Conservation (phyloP, 257 asterid genomes). For the Henckelia pumila region DNA sequence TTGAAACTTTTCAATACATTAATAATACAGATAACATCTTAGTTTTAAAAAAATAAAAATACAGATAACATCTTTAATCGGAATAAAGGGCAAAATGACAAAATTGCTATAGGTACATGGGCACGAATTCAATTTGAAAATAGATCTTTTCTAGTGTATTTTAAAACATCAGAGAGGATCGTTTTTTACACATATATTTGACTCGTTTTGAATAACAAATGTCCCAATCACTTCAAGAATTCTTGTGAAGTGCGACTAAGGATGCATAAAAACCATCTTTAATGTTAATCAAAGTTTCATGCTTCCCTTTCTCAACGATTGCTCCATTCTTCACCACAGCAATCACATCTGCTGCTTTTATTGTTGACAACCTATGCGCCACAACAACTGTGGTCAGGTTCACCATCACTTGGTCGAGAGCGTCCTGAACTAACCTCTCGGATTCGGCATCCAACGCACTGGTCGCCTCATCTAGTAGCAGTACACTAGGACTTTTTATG, state of each 20-base stretch:
- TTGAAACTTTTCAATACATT: too few species aligned
- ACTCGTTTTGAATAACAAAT: too few species aligned
- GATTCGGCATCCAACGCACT: constrained; percentile 70
- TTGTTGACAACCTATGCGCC: constrained; percentile 71
- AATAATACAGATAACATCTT: too few species aligned
- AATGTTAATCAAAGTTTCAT: constrained; percentile 40
- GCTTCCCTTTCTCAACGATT: constrained; percentile 65
- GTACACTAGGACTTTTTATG: constrained; percentile 50
- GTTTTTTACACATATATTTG: too few species aligned
- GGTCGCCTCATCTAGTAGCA: constrained; percentile 65
- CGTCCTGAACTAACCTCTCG: constrained; percentile 69
- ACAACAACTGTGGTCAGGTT: constrained; percentile 59
- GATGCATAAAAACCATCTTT: constrained; percentile 61
- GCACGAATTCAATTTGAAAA: too few species aligned
- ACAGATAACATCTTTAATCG: too few species aligned
- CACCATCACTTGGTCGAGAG: constrained; percentile 54
- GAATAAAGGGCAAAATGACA: too few species aligned
- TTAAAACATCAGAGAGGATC: too few species aligned
- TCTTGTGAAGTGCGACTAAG: constrained; percentile 43
- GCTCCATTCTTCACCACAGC: constrained; percentile 58
- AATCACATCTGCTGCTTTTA: constrained; percentile 61
- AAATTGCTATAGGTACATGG: too few species aligned
- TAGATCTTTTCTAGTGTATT: too few species aligned
- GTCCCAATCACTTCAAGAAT: too few species aligned
- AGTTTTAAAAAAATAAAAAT: too few species aligned